A percentile compares a stretch with the other conserved stretches of the same genome.
Evolutionary conservation across 2,329 filamentous ascomycete genomes (phyloP).

Genomic region (Cadophora malorum): DNA sequence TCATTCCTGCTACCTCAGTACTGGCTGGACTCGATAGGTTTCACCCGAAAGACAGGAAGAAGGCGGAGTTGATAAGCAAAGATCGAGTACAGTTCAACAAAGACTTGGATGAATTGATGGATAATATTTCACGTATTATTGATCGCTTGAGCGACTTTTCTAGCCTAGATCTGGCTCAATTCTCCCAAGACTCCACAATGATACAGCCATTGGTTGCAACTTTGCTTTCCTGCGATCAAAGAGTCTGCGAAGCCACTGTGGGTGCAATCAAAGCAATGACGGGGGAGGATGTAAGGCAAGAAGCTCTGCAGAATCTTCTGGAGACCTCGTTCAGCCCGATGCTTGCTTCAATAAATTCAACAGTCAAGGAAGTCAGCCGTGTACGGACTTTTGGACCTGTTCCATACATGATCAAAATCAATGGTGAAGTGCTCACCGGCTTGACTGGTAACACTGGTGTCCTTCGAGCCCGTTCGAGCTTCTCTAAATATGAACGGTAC

Average conservation of each 20-base stretch:
- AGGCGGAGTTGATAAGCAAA: conserved; percentile 50
- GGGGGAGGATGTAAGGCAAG: conserved; percentile 62
- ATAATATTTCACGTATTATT: conserved; percentile 74
- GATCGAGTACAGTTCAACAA: conserved; percentile 79
- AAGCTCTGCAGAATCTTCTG: conserved; percentile 56
- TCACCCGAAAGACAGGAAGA: conserved; percentile 40
- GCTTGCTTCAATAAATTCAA: conserved; percentile 53
- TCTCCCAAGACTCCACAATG: conserved; percentile 72
- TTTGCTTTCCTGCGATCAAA: conserved; percentile 80
- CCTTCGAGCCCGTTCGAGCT: conserved; percentile 39
- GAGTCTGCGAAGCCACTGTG: conserved; percentile 79
- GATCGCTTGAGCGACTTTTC: conserved; percentile 81
- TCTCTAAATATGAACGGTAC: conserved; percentile 48
- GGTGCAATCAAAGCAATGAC: conserved; percentile 86
- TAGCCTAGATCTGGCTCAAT: conserved; percentile 67
- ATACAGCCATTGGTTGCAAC: conserved; percentile 79
- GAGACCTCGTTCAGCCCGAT: conserved; percentile 53
- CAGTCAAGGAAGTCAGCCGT: conserved; percentile 51
- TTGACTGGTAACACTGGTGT: conserved; percentile 65
- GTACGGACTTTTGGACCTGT: conserved; percentile 62
- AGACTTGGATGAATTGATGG: conserved; percentile 67
- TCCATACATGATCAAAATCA: conserved; percentile 62
- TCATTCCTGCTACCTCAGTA: conserved; percentile 64
- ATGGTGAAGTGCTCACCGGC: conserved; percentile 60
- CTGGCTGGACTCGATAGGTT: conserved; percentile 81